Evolutionary conservation across 805 yeast genomes (phyloP), one percentile per base, ranked within the genome.

Genomic region (Kodamaea restingae): DNA sequence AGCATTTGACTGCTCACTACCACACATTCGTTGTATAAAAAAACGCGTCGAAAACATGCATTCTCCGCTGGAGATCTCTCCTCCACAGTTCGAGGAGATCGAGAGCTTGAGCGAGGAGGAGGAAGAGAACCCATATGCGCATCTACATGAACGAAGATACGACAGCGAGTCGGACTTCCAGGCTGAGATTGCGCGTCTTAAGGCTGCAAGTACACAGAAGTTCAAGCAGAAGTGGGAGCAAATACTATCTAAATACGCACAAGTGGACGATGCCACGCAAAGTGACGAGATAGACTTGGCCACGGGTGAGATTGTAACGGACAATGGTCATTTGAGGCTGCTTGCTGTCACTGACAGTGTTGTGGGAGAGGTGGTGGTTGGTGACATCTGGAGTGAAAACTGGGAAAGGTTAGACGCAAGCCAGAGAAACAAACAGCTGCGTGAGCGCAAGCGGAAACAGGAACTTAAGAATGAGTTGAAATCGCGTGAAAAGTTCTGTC

Each of bases 261-360:
- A 44, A 3, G 70, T 76, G 35, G 70, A 70, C 36, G 72, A 73
- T 24, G 63, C 65, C 4, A 65, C 65, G 12, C 80, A 78, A 38
- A 81, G 84, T 27, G 88, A 81, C 53, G 67, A 79, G 17, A 60
- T 81, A n/a, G 88, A 85, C 53, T 50, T 85, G 15, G 52, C 55
- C 7, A 78, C 88, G 0, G 90, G 91, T 0, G 67, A 73, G 40
- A 73, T 85, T 1, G 56, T 80, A 1, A 73, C 65, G 22, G 88
- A 85, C 49, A 71, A 76, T 38, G 95, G 95, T 2, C 95, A 85
- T 56, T 49, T 85, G 15, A 59, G 73, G 41, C 73, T 80, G 2
- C 49, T 81, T 41, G 46, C 42, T 11, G 18, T 32, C 3, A 15
- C 38, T 3, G 38, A 34, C 9, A 29, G 29, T 10, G 27, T 34